Conservation (phyloP, 345 rosid species). For the Geranium rotundifolium region DNA sequence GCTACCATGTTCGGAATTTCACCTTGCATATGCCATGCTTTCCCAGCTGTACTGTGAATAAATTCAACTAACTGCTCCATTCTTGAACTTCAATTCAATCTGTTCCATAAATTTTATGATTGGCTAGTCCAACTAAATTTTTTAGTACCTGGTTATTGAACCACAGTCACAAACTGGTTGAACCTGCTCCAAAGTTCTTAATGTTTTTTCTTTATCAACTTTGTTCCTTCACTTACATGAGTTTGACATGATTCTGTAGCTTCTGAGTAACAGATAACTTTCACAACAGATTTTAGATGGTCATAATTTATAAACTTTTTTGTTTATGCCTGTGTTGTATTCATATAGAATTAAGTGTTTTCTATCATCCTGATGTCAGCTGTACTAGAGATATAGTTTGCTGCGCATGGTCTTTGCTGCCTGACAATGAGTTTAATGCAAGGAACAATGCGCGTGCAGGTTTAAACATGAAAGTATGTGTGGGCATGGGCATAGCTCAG, state of each 20-base stretch:
- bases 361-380: neutral
- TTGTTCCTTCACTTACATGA: no score
- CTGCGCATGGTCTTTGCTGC: neutral
- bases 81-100: no score
- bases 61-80: no score
- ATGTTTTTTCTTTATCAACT: no score
- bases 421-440: neutral
- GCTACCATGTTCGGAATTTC: no score
- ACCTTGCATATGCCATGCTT: no score
- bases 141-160: no score
- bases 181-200: neutral
- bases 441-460: conserved; percentile 25
- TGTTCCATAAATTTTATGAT: no score
- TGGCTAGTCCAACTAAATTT: no score
- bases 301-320: neutral
- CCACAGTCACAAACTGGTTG: neutral
- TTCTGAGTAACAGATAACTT: neutral
- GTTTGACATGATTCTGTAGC: neutral
- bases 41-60: no score
- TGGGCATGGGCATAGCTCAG: conserved; percentile 50
- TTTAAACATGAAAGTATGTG: conserved; percentile 63
- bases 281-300: neutral
- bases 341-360: neutral
- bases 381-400: neutral
- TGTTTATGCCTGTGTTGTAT: neutral